A percentile compares a stretch with the other conserved stretches of the same genome.
Evolutionary conservation across 148 eudicot species (phyloP).

Genomic region (Gaultheria prostrata): DNA sequence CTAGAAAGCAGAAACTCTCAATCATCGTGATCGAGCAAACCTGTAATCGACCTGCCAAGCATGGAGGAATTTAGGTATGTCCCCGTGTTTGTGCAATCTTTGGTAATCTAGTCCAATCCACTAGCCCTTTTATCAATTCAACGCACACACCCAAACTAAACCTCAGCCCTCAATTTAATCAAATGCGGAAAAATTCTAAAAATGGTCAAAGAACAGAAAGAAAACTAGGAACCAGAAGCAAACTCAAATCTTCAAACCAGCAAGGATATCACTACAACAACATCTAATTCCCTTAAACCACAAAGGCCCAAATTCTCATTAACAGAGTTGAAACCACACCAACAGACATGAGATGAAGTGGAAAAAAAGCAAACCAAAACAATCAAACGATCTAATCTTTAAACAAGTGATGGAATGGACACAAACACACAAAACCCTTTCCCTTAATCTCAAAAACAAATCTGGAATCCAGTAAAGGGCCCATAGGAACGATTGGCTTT

Average conservation of each 20-base stretch:
- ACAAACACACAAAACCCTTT: constrained; percentile 10
- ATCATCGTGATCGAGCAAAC: too few relatives aligned
- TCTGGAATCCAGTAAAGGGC: background rate
- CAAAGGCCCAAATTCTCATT: background rate
- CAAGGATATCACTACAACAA: background rate
- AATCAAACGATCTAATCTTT: background rate
- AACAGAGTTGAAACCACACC: background rate
- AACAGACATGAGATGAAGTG: background rate
- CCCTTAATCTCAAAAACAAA: constrained; percentile 22
- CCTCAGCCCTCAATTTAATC: too few relatives aligned
- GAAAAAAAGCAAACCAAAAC: background rate
- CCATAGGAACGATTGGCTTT: constrained; percentile 18
- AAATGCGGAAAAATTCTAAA: too few relatives aligned
- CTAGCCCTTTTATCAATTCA: too few relatives aligned
- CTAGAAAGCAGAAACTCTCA: background rate
- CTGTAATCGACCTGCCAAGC: too few relatives aligned
- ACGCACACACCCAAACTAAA: too few relatives aligned
- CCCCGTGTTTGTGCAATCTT: too few relatives aligned
- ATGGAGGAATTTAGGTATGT: too few relatives aligned
- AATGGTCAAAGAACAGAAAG: too few relatives aligned
- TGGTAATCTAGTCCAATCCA: too few relatives aligned
- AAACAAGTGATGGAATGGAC: constrained; percentile 13
- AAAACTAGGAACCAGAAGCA: too few relatives aligned
- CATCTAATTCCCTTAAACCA: background rate
- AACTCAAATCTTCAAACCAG: too few relatives aligned